phyloP scores from a whole-genome alignment of 1,284 basidiomycete species.

The Thecaphora frezii region DNA sequence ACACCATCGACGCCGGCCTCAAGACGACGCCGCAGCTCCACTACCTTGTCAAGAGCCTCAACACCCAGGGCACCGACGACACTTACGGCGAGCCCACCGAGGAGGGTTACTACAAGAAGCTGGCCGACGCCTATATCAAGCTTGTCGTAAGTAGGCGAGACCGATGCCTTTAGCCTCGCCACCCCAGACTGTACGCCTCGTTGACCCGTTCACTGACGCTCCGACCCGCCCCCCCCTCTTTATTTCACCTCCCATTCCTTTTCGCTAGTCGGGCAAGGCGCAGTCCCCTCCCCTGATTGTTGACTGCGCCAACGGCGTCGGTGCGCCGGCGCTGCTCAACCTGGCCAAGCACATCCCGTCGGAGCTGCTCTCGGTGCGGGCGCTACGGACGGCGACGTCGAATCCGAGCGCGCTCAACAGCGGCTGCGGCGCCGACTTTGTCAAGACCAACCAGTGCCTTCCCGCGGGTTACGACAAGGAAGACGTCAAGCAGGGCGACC shows the following conservation, averaged over 20 bases:
- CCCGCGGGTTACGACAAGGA: constrained; percentile 52
- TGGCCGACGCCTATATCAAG: constrained; percentile 81
- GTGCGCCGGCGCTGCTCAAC: constrained; percentile 64
- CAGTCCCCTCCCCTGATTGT: constrained; percentile 68
- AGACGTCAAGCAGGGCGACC: constrained; percentile 64
- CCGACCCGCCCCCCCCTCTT: too few relatives aligned
- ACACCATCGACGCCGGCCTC: constrained; percentile 66
- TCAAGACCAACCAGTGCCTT: constrained; percentile 72
- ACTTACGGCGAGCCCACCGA: constrained; percentile 80
- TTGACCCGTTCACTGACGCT: too few relatives aligned
- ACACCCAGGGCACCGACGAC: constrained; percentile 72
- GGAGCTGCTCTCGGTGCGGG: constrained; percentile 35
- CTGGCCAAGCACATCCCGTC: constrained; percentile 48
- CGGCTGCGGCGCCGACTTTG: constrained; percentile 91
- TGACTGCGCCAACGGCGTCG: constrained; percentile 98
- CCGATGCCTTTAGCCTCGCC: too few relatives aligned
- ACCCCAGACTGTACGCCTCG: too few relatives aligned
- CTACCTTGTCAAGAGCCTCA: constrained; percentile 87
- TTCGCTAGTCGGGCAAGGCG: constrained; percentile 8
- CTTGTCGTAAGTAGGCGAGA: constrained; percentile 77
- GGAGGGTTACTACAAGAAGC: constrained; percentile 83
- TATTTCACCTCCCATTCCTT: too few relatives aligned
- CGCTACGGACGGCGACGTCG: constrained; percentile 60
- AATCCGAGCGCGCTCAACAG: constrained; percentile 75
- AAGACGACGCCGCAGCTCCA: constrained; percentile 94